Conservation (phyloP, 2,329 filamentous ascomycete genomes). For the Colletotrichum higginsianum region DNA sequence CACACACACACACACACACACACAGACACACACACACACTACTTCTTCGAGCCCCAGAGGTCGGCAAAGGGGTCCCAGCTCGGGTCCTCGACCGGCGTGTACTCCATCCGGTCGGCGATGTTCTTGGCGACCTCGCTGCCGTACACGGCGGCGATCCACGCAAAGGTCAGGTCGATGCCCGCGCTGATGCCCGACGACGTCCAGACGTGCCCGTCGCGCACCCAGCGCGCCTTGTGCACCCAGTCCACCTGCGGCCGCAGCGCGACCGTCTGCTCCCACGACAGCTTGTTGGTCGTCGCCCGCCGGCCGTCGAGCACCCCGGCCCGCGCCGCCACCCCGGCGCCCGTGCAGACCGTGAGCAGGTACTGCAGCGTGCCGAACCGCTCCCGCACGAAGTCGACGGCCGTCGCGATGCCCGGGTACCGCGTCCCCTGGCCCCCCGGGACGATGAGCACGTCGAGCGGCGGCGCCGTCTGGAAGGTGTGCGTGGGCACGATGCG, state of each 20-base stretch:
- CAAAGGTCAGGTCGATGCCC: constrained; percentile 73
- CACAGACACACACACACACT: not conserved
- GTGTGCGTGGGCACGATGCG: constrained; percentile 53
- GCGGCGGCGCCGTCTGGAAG: constrained; percentile 58
- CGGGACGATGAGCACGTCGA: constrained; percentile 71
- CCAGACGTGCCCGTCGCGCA: constrained; percentile 71
- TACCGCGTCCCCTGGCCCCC: constrained; percentile 63
- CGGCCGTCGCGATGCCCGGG: constrained; percentile 48
- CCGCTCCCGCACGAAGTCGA: constrained; percentile 57
- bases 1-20: not conserved
- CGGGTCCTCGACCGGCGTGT: constrained; percentile 67
- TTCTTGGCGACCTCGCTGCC: constrained; percentile 64
- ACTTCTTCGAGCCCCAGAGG: constrained; percentile 17
- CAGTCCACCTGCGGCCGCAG: constrained; percentile 63
- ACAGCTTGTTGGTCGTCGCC: constrained; percentile 72
- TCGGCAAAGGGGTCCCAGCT: constrained; percentile 69
- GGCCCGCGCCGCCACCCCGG: constrained; percentile 64
- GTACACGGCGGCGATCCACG: constrained; percentile 68
- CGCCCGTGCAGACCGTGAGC: constrained; percentile 72
- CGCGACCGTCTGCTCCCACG: constrained; percentile 58
- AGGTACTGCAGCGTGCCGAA: constrained; percentile 62
- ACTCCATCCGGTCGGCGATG: constrained; percentile 70
- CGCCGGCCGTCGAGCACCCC: constrained; percentile 67
- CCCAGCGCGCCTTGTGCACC: constrained; percentile 70
- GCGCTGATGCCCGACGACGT: constrained; percentile 71